Conservation (phyloP, 495 filamentous ascomycete genomes). For the Aspergillus cavernicola region DNA sequence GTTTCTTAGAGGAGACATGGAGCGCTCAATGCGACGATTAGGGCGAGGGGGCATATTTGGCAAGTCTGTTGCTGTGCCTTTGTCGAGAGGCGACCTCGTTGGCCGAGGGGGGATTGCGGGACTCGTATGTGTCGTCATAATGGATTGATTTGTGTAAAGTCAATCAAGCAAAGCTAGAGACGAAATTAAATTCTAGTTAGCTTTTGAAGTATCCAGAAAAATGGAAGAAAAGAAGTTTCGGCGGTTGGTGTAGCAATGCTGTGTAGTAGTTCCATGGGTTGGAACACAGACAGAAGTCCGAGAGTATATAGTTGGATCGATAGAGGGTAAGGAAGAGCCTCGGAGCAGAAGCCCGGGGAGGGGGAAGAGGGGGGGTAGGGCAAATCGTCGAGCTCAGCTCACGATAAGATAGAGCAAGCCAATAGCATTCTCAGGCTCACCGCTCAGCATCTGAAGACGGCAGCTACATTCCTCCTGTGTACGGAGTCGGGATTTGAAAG, state of each 20-base stretch:
- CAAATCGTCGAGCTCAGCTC: slow-evolving; percentile 1
- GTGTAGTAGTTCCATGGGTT: no score
- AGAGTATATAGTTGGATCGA: no score
- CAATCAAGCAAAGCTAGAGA: slow-evolving; percentile 3
- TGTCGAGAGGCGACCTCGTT: slow-evolving; percentile 46
- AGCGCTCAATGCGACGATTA: slow-evolving; percentile 65
- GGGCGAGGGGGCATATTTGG: slow-evolving; percentile 70
- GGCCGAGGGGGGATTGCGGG: slow-evolving; percentile 49
- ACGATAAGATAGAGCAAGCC: slow-evolving; percentile 10
- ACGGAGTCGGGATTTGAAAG: neutral
- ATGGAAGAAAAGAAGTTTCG: no score
- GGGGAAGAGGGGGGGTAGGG: neutral
- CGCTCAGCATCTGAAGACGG: slow-evolving; percentile 6
- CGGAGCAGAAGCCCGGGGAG: neutral
- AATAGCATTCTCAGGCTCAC: slow-evolving; percentile 8
- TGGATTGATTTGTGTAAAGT: slow-evolving; percentile 7
- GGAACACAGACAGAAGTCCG: no score
- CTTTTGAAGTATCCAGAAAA: no score
- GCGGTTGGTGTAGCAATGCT: no score
- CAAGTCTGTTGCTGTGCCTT: slow-evolving; percentile 30
- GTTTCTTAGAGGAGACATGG: slow-evolving; percentile 64
- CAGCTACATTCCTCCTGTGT: neutral
- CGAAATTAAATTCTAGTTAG: neutral
- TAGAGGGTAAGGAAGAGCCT: no score
- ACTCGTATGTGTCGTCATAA: slow-evolving; percentile 46